Conservation (phyloP, 1,284 basidiomycete species). For the Puccinia coronata region DNA sequence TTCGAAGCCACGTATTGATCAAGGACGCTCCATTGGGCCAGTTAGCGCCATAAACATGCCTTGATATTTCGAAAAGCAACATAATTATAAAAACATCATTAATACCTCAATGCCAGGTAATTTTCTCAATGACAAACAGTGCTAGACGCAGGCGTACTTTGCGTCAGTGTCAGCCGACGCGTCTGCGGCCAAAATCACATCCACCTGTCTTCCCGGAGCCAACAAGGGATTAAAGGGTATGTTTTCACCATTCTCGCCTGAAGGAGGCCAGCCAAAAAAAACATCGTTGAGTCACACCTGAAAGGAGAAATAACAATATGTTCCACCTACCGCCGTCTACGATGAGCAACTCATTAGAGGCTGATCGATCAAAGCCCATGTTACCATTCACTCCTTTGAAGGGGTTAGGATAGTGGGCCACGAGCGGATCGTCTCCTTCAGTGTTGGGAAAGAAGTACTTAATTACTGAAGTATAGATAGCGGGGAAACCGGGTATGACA, state of each 20-base stretch:
- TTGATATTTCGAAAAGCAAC: not conserved
- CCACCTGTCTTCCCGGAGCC: slow-evolving; percentile 67
- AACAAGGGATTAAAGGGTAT: slow-evolving; percentile 69
- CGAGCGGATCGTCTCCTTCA: slow-evolving; percentile 51
- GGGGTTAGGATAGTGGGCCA: slow-evolving; percentile 27
- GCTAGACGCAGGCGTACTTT: slow-evolving; percentile 59
- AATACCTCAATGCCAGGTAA: too few species aligned
- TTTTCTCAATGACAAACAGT: too few species aligned
- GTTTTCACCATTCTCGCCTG: slow-evolving; percentile 43
- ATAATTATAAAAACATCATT: not conserved
- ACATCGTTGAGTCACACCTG: too few species aligned
- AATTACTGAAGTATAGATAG: not conserved
- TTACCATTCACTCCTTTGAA: slow-evolving; percentile 51
- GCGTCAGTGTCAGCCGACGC: slow-evolving; percentile 64
- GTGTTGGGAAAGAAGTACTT: not conserved
- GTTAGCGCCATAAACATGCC: slow-evolving; percentile 55
- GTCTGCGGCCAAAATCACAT: slow-evolving; percentile 72
- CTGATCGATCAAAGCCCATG: slow-evolving; percentile 50
- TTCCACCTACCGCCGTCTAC: slow-evolving; percentile 60
- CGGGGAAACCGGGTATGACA: too few species aligned
- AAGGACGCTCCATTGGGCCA: slow-evolving; percentile 69
- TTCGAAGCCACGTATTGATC: slow-evolving; percentile 56
- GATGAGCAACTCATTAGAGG: slow-evolving; percentile 59
- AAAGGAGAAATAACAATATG: not conserved
- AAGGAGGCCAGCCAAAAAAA: not conserved